Evolutionary conservation across 1,284 basidiomycete species (phyloP).

Genomic region (Boletellus dicymbophilus): DNA sequence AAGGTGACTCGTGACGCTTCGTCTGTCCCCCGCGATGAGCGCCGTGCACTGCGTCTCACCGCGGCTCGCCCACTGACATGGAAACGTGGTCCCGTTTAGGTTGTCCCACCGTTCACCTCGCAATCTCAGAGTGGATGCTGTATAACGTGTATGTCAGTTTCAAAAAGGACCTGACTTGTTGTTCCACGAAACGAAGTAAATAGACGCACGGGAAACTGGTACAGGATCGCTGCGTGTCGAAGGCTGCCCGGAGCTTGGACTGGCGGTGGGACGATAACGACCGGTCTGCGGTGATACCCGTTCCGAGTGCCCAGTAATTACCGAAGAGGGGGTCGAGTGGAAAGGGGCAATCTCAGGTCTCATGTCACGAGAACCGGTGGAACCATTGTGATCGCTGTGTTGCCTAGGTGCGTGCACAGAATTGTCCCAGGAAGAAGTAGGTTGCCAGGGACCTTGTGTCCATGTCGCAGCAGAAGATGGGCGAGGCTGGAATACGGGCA

Average conservation of each 20-base stretch:
- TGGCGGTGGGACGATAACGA: not conserved
- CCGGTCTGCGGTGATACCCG: not conserved
- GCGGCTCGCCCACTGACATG: constrained; percentile 16
- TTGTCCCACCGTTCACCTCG: constrained; percentile 13
- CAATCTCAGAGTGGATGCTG: constrained; percentile 11
- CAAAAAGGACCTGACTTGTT: too few species aligned
- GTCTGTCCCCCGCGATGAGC: constrained; percentile 19
- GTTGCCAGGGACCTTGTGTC: constrained; percentile 1
- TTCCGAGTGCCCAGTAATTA: not conserved
- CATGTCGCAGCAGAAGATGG: not conserved
- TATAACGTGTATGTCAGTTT: not conserved
- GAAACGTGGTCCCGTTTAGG: constrained; percentile 9
- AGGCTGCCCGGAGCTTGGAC: not conserved
- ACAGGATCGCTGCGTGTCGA: not conserved
- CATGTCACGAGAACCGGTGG: not conserved
- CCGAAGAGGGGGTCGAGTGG: constrained; percentile 1
- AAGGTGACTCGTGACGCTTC: constrained; percentile 23
- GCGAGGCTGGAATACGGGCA: not conserved
- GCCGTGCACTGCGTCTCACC: constrained; percentile 16
- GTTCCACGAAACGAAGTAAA: not conserved
- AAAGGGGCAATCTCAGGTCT: not conserved
- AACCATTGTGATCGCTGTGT: not conserved
- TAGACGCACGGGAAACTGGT: constrained; percentile 14
- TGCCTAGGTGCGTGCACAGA: constrained; percentile 4
- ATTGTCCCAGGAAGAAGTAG: constrained; percentile 2